A percentile compares a stretch with the other conserved stretches of the same genome.
These are phyloP conservation scores for Aspergillus sp. DNA, from an alignment of 2,329 filamentous ascomycete genomes.

Conservation along the genomic window DNA sequence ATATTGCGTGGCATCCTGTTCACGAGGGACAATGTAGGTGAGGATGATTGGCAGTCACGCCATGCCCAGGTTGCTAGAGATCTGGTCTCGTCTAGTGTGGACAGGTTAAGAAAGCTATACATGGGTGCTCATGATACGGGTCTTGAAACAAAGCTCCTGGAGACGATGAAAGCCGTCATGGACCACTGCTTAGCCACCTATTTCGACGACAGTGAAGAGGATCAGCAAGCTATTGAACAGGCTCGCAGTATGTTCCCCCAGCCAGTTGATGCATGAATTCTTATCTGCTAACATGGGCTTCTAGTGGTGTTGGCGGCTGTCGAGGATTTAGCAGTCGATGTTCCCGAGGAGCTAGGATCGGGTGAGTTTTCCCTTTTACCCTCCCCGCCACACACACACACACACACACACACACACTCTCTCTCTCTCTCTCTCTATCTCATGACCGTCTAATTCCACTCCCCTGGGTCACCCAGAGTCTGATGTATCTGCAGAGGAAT, in stretches of 20 bases:
- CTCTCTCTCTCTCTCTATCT: slow-evolving; percentile 6
- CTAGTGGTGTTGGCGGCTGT: slow-evolving; percentile 33
- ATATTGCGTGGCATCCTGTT: slow-evolving; percentile 46
- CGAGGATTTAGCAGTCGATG: slow-evolving; percentile 36
- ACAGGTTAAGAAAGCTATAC: slow-evolving; percentile 34
- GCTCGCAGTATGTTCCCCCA: slow-evolving; percentile 33
- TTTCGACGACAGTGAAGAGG: slow-evolving; percentile 37
- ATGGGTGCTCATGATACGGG: slow-evolving; percentile 23
- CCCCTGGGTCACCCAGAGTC: slow-evolving; percentile 30
- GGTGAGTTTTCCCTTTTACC: slow-evolving; percentile 30
- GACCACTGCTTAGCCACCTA: slow-evolving; percentile 40
- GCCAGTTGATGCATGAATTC: neutral
- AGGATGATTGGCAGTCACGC: slow-evolving; percentile 25
- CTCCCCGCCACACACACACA: too few species aligned
- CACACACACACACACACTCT: too few species aligned
- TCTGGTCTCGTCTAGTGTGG: slow-evolving; percentile 31
- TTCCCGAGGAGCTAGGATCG: slow-evolving; percentile 40
- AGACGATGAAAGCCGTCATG: slow-evolving; percentile 38
- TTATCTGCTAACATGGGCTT: slow-evolving; percentile 2
- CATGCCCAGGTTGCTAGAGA: slow-evolving; percentile 32
- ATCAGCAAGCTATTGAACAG: slow-evolving; percentile 32
- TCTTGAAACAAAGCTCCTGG: slow-evolving; percentile 37
- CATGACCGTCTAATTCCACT: slow-evolving; percentile 21
- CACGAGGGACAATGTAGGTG: slow-evolving; percentile 28
- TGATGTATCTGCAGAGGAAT: slow-evolving; percentile 42